A percentile compares a stretch with the other conserved stretches of the same genome.
Conservation (phyloP, 2,329 filamentous ascomycete species). For the Monascus ruber region DNA sequence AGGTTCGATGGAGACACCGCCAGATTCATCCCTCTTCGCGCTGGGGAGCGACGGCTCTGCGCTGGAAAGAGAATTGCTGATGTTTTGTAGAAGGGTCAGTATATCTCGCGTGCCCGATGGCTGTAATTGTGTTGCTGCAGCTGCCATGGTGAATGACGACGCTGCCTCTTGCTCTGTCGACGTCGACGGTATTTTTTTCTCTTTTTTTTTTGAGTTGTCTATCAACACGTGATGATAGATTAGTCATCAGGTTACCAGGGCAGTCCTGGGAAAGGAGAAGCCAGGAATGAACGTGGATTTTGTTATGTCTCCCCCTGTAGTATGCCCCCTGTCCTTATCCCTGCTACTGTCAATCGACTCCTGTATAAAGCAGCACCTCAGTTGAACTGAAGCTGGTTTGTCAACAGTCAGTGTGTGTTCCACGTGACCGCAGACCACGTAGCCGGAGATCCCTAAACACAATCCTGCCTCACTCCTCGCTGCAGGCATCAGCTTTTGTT, state of each 20-base stretch:
- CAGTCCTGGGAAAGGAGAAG: too few relatives aligned
- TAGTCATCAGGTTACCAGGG: too few relatives aligned
- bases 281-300: too few relatives aligned
- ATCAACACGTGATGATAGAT: not conserved
- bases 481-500: too few relatives aligned
- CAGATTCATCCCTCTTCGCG: slow-evolving; percentile 21
- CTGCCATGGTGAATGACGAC: slow-evolving; percentile 10
- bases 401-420: too few relatives aligned
- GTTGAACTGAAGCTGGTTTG: too few relatives aligned
- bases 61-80: slow-evolving; percentile 24
- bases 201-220: not conserved
- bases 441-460: not conserved
- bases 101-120: slow-evolving; percentile 15
- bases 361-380: too few relatives aligned
- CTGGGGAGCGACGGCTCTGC: slow-evolving; percentile 25
- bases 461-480: too few relatives aligned
- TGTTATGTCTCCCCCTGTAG: too few relatives aligned
- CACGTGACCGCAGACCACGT: not conserved
- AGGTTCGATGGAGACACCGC: slow-evolving; percentile 61
- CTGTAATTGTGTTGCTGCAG: slow-evolving; percentile 8
- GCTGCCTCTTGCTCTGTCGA: too few relatives aligned
- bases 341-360: too few relatives aligned
- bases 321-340: too few relatives aligned
- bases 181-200: not conserved
- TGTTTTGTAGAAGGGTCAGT: slow-evolving; percentile 20